Evolutionary conservation across 208 protist genomes (phyloP).

Genomic region (Leishmania major): DNA sequence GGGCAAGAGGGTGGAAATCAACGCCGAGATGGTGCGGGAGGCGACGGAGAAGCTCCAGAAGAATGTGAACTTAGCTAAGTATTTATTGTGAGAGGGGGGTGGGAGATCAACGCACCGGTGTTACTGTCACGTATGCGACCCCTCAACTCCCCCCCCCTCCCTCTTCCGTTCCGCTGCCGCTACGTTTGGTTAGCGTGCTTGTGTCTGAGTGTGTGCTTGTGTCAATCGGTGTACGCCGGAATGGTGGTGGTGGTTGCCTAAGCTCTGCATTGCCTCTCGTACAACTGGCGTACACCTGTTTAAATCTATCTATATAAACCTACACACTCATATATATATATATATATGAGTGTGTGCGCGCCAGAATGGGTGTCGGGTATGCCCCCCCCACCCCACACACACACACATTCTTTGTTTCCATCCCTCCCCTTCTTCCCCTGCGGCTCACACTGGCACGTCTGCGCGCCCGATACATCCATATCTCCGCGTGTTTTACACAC

Average conservation of each 20-base stretch:
- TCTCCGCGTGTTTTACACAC: neutral
- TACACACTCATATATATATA: too few relatives aligned
- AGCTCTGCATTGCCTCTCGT: neutral
- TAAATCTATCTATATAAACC: neutral
- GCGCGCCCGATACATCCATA: neutral
- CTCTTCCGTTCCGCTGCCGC: neutral
- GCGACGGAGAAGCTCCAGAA: conserved; percentile 82
- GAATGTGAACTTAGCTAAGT: conserved; percentile 91
- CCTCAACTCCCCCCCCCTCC: neutral
- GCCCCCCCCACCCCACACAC: too few relatives aligned
- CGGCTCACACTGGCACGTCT: neutral
- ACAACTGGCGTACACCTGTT: neutral
- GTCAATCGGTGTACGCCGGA: neutral
- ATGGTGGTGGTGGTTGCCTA: neutral
- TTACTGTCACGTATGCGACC: neutral
- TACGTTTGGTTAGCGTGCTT: too few relatives aligned
- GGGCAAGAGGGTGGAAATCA: conserved; percentile 76
- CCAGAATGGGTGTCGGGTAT: neutral
- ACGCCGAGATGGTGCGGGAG: conserved; percentile 63
- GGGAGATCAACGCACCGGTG: neutral
- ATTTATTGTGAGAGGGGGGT: conserved; percentile 63
- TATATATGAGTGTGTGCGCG: neutral
- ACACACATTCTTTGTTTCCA: neutral
- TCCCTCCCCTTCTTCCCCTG: neutral
- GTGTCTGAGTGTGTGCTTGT: neutral